A percentile compares a stretch with the other conserved stretches of the same genome.
Evolutionary conservation across 345 rosid genomes (phyloP).

Genomic region (Ailanthus altissimus): DNA sequence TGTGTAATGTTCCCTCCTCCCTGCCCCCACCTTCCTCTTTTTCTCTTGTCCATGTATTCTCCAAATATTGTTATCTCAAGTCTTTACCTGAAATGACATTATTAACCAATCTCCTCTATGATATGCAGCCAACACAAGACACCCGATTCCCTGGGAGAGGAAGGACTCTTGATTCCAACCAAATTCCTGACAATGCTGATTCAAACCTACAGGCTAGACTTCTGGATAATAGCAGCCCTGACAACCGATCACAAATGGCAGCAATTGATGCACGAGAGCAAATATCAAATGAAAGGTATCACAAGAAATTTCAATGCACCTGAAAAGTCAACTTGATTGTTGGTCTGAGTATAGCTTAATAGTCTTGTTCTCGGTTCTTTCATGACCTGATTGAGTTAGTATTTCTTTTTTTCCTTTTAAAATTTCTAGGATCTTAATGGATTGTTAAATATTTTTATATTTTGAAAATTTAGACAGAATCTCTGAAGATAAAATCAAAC

Average conservation of each 20-base stretch:
- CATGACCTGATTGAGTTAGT: background rate
- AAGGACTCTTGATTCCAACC: constrained; percentile 61
- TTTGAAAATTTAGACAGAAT: background rate
- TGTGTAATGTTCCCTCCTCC: background rate
- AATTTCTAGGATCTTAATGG: background rate
- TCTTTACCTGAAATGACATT: constrained; percentile 7
- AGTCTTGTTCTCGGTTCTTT: background rate
- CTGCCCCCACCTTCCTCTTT: constrained; percentile 6
- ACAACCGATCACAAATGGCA: constrained; percentile 39
- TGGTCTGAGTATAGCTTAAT: background rate
- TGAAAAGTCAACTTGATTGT: constrained; percentile 2
- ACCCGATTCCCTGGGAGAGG: constrained; percentile 80
- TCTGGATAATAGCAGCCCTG: constrained; percentile 55
- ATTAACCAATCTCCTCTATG: constrained; percentile 19
- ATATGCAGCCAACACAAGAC: constrained; percentile 62
- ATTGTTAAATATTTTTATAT: background rate
- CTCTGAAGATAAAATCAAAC: background rate
- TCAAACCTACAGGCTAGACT: constrained; percentile 79
- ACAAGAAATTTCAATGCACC: constrained; percentile 13
- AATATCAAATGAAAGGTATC: constrained; percentile 55
- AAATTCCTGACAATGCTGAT: constrained; percentile 57
- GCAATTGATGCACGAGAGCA: constrained; percentile 37
- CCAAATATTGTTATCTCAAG: background rate
- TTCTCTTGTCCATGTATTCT: constrained; percentile 12
- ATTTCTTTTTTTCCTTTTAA: background rate